Evolutionary conservation across 2,329 filamentous ascomycete genomes (phyloP), one percentile per base, ranked within the genome.

Genomic region (Lachnellula arida): DNA sequence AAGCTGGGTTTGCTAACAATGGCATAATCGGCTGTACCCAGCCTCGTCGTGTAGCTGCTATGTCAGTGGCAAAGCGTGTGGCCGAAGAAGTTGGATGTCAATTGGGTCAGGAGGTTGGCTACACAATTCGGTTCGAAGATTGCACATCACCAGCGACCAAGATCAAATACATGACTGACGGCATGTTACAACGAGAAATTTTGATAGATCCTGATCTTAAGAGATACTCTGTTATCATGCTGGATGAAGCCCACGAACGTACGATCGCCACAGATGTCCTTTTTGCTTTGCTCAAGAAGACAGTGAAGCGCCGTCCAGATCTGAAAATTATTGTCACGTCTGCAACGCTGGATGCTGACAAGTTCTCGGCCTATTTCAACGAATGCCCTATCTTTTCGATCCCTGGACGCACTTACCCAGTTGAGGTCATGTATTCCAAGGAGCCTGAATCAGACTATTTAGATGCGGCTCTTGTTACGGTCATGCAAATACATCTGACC

Each of bases 111-210:
- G 92, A 97, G 70, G 93, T 99, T 60, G 94, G 94, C 53, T 99
- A 99, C 71, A 96, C 89, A 7, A 96, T 99, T 69, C 90, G 94
- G 70, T 99, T 99, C 70, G 94, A 99, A 69, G 94, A 99, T 74
- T 89, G 87, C 70, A 97, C 93, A 0, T 89, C 87, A 61, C 85
- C 90, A 2, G 81, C 86, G 17, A 99, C 94, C 1, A 90, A 87
- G 68, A 96, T 99, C 77, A 99, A 99, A 76, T 99, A 99, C 76
- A 97, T 99, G 93, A 99, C 94, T 15, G 94, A 99, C 67, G 94
- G 94, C 73, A 97, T 97, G 89, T 82, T 99, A 70, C 86, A 97
- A 74, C 84, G 94, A 76, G 94, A 99, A 75, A 91, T 97, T 70
- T 80, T 99, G 51, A 81, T 97, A 63, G 94, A 99, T 70, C 89